Conservation (phyloP, 164 flowering plant species). For the Sextonia rubra region DNA sequence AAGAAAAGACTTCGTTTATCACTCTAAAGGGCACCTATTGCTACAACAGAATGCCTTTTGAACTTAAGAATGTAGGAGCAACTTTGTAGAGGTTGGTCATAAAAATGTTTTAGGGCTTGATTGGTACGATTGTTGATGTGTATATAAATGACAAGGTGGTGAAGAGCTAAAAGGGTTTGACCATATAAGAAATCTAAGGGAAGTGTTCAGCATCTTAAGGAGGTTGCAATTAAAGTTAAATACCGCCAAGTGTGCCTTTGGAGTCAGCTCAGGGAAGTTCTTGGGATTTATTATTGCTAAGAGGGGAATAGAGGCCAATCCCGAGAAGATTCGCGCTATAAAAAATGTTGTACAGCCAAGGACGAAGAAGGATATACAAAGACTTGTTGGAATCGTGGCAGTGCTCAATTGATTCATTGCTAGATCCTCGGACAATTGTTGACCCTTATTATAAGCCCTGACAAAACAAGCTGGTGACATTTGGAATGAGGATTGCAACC, state of each 20-base stretch:
- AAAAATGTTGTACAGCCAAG: too few relatives aligned
- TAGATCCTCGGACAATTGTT: too few relatives aligned
- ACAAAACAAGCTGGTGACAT: too few relatives aligned
- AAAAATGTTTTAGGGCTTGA: background rate
- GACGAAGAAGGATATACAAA: too few relatives aligned
- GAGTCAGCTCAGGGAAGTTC: background rate
- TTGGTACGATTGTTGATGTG: background rate
- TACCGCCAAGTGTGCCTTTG: background rate
- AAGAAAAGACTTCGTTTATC: background rate
- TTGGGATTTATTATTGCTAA: background rate
- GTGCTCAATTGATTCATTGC: too few relatives aligned
- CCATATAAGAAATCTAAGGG: background rate
- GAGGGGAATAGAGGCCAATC: too few relatives aligned
- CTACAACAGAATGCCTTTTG: conserved; percentile 2
- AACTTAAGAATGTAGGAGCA: background rate
- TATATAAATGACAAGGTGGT: background rate
- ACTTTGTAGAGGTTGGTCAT: background rate
- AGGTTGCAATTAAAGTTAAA: background rate
- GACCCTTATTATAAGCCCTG: too few relatives aligned
- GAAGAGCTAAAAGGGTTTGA: background rate
- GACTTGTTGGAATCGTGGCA: too few relatives aligned
- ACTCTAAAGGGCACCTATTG: too few relatives aligned
- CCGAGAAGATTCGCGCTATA: too few relatives aligned
- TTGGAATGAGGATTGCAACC: too few relatives aligned
- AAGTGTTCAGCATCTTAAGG: background rate